Evolutionary conservation across 306 rosid genomes (phyloP).

Genomic region (Gillenia trifoliata): DNA sequence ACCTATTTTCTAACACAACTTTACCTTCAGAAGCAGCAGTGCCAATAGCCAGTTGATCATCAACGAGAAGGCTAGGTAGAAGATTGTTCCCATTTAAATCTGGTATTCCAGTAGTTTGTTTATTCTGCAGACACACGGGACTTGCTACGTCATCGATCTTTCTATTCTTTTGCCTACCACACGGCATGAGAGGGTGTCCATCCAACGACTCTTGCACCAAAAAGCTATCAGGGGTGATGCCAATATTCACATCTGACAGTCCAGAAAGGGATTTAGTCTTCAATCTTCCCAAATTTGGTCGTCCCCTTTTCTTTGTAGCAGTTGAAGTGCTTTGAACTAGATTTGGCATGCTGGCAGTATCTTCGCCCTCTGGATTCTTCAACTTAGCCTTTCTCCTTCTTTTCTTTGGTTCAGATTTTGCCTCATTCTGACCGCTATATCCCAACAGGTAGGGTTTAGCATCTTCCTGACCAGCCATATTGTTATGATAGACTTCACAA

Average conservation of each 20-base stretch:
- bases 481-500: constrained; percentile 15
- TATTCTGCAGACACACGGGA: constrained; percentile 16
- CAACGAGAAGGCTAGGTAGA: constrained; percentile 12
- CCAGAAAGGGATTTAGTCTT: constrained; percentile 60
- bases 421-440: constrained; percentile 18
- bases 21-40: constrained; percentile 34
- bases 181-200: not conserved
- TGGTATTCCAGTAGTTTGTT: constrained; percentile 35
- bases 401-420: constrained; percentile 28
- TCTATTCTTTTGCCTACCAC: constrained; percentile 28
- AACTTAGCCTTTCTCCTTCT: constrained; percentile 20
- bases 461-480: constrained; percentile 12
- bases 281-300: constrained; percentile 26
- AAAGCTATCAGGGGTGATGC: constrained; percentile 15
- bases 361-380: constrained; percentile 30
- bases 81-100: constrained; percentile 43
- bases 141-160: constrained; percentile 24
- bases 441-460: constrained; percentile 24
- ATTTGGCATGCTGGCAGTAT: constrained; percentile 23
- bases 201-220: constrained; percentile 22
- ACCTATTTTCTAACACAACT: constrained; percentile 28
- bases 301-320: constrained; percentile 25
- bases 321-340: constrained; percentile 8
- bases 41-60: constrained; percentile 18
- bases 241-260: constrained; percentile 45